A percentile compares a stretch with the other conserved stretches of the same genome.
Conservation (phyloP, 2,329 filamentous ascomycete genomes). For the Elsinoe arachidis region DNA sequence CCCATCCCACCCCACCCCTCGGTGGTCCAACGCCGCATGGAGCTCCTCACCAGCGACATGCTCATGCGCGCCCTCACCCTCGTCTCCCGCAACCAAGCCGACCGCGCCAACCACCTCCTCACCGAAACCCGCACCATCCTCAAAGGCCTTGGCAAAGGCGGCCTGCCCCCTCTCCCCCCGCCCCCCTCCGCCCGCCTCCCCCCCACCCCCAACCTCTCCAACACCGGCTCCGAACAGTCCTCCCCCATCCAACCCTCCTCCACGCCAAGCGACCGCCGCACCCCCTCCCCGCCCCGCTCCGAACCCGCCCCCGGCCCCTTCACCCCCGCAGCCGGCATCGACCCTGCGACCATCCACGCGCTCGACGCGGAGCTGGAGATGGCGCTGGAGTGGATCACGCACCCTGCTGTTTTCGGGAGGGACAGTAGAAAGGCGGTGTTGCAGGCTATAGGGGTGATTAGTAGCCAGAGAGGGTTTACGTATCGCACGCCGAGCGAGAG, state of each 20-base stretch:
- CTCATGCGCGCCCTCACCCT: constrained; percentile 83
- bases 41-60: constrained; percentile 96
- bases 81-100: constrained; percentile 83
- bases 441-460: constrained; percentile 94
- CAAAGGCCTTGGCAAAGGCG: constrained; percentile 91
- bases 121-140: constrained; percentile 91
- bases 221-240: constrained; percentile 17
- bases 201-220: constrained; percentile 25
- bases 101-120: constrained; percentile 83
- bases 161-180: constrained; percentile 78
- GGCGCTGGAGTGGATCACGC: constrained; percentile 93
- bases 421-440: constrained; percentile 93
- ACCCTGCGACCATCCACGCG: constrained; percentile 69
- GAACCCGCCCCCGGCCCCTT: constrained; percentile 37
- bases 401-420: constrained; percentile 86
- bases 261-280: constrained; percentile 21
- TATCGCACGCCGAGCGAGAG: constrained; percentile 84
- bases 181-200: constrained; percentile 33
- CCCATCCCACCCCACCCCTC: constrained; percentile 91
- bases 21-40: constrained; percentile 95
- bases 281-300: constrained; percentile 32
- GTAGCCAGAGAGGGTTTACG: constrained; percentile 85
- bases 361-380: constrained; percentile 86
- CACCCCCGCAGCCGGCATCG: constrained; percentile 64
- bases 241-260: constrained; percentile 17